Evolutionary conservation across 192 early-diverging fungal genomes (phyloP), one percentile per base, ranked within the genome.

Genomic region (Mortierella claussenii): DNA sequence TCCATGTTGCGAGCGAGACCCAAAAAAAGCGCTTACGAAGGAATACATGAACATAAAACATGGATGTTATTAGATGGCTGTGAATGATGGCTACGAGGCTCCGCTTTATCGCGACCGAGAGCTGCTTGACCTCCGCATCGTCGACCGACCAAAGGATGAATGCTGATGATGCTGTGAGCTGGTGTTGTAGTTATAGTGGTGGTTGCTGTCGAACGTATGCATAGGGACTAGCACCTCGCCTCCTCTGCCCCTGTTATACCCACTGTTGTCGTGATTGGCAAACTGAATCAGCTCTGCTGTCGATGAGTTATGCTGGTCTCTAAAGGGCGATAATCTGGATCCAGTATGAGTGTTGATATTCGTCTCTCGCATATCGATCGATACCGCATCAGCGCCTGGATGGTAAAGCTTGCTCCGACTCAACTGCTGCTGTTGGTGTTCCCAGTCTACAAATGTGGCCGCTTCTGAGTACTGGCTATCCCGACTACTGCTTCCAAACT

Each of bases 201-300:
- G 8, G 11, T 54, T 46, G 23, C 26, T 44, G 20, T 67, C 73
- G 33, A 76, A 56, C 18, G 57, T 76, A 15, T 76, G 37, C 73
- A 76, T 76, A 27, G 73, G 73, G 44, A 76, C 73, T 18, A 76
- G 48, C 10, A 76, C 73, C 58, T 76, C 73, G 15, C 73, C 73
- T n/a, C 73, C 73, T 10, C 73, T 47, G 5, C 73, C 73, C 28
- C 60, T 43, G 30, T 46, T 55, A 21, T 60, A 2, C 30, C 49
- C 53, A 51, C 51, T 63, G 49, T 28, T 58, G 47, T 31, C 55
- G 21, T 59, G 37, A 4, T 49, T 54, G 20, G 66, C 64, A 57
- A 76, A 67, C 10, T 67, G 34, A 8, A 67, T 55, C 18, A 76
- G 57, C 27, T 75, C 48, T 15, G 37, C 40, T 17, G 60, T 50